Evolutionary conservation across 495 filamentous ascomycete species (phyloP), one percentile per base, ranked within the genome.

Genomic region (Aspergillus mulundensis): DNA sequence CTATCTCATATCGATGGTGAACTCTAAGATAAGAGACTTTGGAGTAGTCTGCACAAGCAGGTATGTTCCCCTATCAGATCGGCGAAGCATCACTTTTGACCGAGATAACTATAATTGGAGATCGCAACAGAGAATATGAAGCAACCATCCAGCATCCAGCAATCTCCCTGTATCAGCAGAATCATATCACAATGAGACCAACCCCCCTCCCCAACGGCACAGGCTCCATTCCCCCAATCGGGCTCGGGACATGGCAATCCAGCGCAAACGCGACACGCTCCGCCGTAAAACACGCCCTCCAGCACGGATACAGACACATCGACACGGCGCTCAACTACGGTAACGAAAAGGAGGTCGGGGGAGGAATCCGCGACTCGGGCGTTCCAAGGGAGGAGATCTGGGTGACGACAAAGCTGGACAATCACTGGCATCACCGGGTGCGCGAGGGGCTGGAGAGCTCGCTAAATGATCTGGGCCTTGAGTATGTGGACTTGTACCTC

Each of bases 221-320:
- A 3, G 38, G 34, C 7, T 19, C 40, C 20, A 54, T 54, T 18
- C 51, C 51, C 15, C n/a, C 51, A n/a, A 44, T 54, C 16, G 51
- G 51, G 23, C 40, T 54, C 2, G 51, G 51, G 28, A 54, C 51
- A 24, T 54, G 51, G 51, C 51, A 54, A 54, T 45, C 40, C 11
- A 54, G 40, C 23, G 24, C 20, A 19, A 54, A 54, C 51, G 51
- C 39, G 24, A 54, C 51, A 3, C 28, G 40, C 14, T n/a, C 34
- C 19, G 51, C 51, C 15, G 51, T 54, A 5, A 54, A 43, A 45
- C 40, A 45, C 51, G 51, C 51, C 21, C n/a, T 54, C 2, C 51
- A 54, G 11, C 39, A 54, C 16, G 51, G 51, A 2, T 54, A 54
- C 40, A 1, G 51, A 5, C 51, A 54, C 40, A 54, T 54, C 51